Evolutionary conservation across 148 eudicot genomes (phyloP), one percentile per base, ranked within the genome.

Genomic region (Vaccinium corymbosum): DNA sequence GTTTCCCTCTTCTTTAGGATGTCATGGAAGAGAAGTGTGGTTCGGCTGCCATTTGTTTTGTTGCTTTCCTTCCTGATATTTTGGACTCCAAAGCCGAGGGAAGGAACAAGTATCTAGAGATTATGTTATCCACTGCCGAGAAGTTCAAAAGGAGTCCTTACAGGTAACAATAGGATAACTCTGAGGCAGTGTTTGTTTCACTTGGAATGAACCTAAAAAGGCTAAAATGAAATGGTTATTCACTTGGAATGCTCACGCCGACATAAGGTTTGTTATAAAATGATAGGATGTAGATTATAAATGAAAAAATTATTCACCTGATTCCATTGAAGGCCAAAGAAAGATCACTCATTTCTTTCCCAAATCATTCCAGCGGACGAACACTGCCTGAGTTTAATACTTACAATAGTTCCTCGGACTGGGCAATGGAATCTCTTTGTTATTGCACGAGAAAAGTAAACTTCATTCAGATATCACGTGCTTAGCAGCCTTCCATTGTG

Each of bases 71-170:
- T 55, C 98, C 98, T 1, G 98, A 94, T 85, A 97, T 97, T 83
- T 89, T 97, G 91, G 98, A 97, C 87, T 88, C 95, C 80, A 94
- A 91, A 90, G 98, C 99, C 10, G 98, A 94, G 83, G 98, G 99
- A 82, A 91, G 99, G 88, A 97, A 94, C 88, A 93, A 90, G 88
- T 97, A 97, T 87, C 88, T 94, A 15, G 89, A 94, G 66, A 90
- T 93, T 88, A 62, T 97, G 90, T 83, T 97, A 86, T 91, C 94
- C 22, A 91, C 92, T 68, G 98, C 99, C 4, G 95, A 93, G 86
- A 97, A 94, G 87, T 97, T 93, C 90, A 93, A 87, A 88, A 93
- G 91, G 90, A 94, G 90, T 56, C 99, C 99, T 25, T 97, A 97
- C 93, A 94, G 99, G 99, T 87, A 86, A 89, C 83, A 56, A 55